Base-by-base conservation (phyloP, 2,329 filamentous ascomycete species). In the Lecanoromycetidae sp. region DNA sequence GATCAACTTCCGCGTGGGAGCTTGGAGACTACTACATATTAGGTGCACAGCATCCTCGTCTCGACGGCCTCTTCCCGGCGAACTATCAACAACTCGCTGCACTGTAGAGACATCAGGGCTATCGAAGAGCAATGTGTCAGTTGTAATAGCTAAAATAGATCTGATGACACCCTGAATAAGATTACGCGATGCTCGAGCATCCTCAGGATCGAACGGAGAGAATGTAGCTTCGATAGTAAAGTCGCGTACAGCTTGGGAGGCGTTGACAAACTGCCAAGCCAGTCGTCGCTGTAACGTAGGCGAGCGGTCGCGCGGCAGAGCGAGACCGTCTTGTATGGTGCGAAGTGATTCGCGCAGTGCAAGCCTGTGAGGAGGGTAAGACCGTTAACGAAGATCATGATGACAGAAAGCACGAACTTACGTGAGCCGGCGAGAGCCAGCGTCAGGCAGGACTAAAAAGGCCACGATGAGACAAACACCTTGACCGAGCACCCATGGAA, bases 401-500 rank as follows among this genome's bases (percentile, higher is more conserved):
- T 22, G 25, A 44, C 44, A 25, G 49, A 33, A 41, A 45, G n/a
- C n/a, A n/a, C n/a, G n/a, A n/a, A n/a, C 59, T 46, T 56, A 61
- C 60, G 74, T 73, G 7, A 79, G 57, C 6, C 70, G 66, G 36
- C 72, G 66, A 9, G 75, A 68, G 4, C 75, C 75, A n/a, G 72
- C 70, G 57, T 77, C 74, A 2, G 76, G 75, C 50, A 69, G 69
- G 3, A 79, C 54, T 8, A 65, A 42, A 32, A 67, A 58, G 54
- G 72, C 75, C 20, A 76, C 61, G 13, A 68, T 42, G 27, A 79
- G 60, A 40, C 70, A 68, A 43, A 79, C 66, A 1, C 64, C 72
- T 55, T 78, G 73, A 0, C 76, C 76, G 6, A 76, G 50, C 1
- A 71, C 57, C 73, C 74, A 79, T 2, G 76, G 72, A 26, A 78